These are phyloP conservation scores for Hygrocybe punicea DNA, from an alignment of 768 basidiomycete species.

Conservation along the genomic window DNA sequence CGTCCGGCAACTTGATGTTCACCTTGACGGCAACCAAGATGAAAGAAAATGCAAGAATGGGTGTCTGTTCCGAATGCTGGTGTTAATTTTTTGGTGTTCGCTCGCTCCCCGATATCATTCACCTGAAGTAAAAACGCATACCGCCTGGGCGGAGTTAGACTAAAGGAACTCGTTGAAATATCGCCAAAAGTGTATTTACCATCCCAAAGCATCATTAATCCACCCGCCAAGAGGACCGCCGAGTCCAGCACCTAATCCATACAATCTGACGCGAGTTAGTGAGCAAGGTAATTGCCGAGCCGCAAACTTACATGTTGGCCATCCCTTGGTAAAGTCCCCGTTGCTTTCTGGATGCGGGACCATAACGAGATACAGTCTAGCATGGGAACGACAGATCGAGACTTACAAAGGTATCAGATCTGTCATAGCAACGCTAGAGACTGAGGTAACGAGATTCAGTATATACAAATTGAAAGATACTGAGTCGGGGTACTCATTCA, in stretches of 20 bases:
- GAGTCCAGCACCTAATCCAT: slow-evolving; percentile 76
- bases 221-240: slow-evolving; percentile 82
- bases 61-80: slow-evolving; percentile 49
- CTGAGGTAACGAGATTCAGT: slow-evolving; percentile 38
- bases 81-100: slow-evolving; percentile 3
- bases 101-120: slow-evolving; percentile 20
- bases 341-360: slow-evolving; percentile 53
- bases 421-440: slow-evolving; percentile 77
- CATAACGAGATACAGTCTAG: slow-evolving; percentile 3
- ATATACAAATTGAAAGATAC: slow-evolving; percentile 15
- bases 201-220: slow-evolving; percentile 82
- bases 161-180: slow-evolving; percentile 7
- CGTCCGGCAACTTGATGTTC: slow-evolving; percentile 69
- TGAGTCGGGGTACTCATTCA: slow-evolving; percentile 28
- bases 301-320: slow-evolving; percentile 68
- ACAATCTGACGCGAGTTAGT: slow-evolving; percentile 50
- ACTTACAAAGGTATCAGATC: slow-evolving; percentile 87
- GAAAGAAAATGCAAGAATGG: slow-evolving; percentile 69
- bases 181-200: slow-evolving; percentile 46
- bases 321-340: slow-evolving; percentile 90
- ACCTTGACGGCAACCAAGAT: slow-evolving; percentile 71
- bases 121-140: slow-evolving; percentile 86
- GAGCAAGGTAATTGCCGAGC: background rate
- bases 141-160: slow-evolving; percentile 52
- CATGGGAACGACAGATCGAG: slow-evolving; percentile 6